Percentiles rank a stretch among this genome's conserved stretches.
Conservation (phyloP, 1,284 basidiomycete species). For the Malassezia dermatis region DNA sequence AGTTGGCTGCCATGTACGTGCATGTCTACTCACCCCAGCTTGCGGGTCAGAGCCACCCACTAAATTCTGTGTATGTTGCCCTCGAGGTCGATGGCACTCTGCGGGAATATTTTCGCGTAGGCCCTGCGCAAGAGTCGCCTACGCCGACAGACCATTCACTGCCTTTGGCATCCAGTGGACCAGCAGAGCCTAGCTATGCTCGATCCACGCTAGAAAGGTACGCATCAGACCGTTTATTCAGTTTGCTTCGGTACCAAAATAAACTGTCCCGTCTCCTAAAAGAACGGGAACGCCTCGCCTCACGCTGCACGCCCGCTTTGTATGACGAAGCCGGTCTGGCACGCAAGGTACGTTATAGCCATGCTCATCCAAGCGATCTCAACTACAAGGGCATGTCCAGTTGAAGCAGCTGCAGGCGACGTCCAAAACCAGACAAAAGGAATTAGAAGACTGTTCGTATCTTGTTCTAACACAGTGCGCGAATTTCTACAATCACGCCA, state of each 20-base stretch:
- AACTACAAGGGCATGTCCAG: not conserved
- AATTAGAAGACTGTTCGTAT: not conserved
- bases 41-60: not conserved
- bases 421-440: not conserved
- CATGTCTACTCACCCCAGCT: not conserved
- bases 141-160: not conserved
- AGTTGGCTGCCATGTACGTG: not conserved
- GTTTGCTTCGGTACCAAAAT: not conserved
- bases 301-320: not conserved
- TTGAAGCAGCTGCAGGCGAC: not conserved
- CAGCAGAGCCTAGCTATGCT: not conserved
- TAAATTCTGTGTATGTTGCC: not conserved
- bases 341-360: not conserved
- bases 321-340: not conserved
- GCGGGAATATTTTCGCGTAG: not conserved
- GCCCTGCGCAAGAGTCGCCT: not conserved
- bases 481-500: constrained; percentile 10
- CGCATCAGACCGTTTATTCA: not conserved
- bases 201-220: not conserved
- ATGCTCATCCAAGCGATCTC: not conserved
- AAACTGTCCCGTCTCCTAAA: not conserved
- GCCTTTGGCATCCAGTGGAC: not conserved
- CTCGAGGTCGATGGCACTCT: not conserved
- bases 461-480: not conserved
- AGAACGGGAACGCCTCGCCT: not conserved